Base-by-base conservation (phyloP, 192 early-diverging fungal species). In the Rhizoclosmatium globosum region DNA sequence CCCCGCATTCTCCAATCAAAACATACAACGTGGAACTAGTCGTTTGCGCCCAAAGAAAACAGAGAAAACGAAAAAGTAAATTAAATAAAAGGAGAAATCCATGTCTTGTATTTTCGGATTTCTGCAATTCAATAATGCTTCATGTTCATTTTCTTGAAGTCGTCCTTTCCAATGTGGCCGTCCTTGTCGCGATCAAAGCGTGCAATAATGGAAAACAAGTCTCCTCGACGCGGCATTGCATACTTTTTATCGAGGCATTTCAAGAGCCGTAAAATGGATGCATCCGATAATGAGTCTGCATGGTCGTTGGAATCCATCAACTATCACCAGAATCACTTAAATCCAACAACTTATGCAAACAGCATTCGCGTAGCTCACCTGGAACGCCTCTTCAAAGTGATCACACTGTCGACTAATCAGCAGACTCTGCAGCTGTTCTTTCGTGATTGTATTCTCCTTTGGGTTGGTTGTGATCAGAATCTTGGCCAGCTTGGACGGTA, bases 121-220 rank as follows among this genome's bases (percentile, higher is more conserved):
- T 13, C 17, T 53, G 50, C 50, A 53, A 17, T 53, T 7, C 50
- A 13, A 53, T 53, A 17, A 53, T 13, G 6, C 50, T 59, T 73
- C 57, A 86, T 59, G 42, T 77, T 45, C 87, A 89, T 86, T 15
- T 62, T 39, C 77, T 83, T 87, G 67, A 86, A 89, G 69, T 89
- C 87, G 15, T 85, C 84, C 48, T 84, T 45, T 0, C 77, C 76
- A 41, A 89, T 79, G 21, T 64, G 47, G 0, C 87, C 87, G 64
- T 89, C 87, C 38, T 74, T 60, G 59, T 89, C 87, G 11, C 48
- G n/a, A 73, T 89, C 87, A 66, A 85, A 89, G 23, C 50, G 64
- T 15, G 68, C 81, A 47, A 81, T 45, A 13, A 89, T 45, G 7
- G 71, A 62, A 9, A 58, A 64, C 23, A 86, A 65, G 71, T 88